A percentile compares a stretch with the other conserved stretches of the same genome.
Evolutionary conservation across 1,284 basidiomycete species (phyloP).

Genomic region (Ceratobasidium sp.): DNA sequence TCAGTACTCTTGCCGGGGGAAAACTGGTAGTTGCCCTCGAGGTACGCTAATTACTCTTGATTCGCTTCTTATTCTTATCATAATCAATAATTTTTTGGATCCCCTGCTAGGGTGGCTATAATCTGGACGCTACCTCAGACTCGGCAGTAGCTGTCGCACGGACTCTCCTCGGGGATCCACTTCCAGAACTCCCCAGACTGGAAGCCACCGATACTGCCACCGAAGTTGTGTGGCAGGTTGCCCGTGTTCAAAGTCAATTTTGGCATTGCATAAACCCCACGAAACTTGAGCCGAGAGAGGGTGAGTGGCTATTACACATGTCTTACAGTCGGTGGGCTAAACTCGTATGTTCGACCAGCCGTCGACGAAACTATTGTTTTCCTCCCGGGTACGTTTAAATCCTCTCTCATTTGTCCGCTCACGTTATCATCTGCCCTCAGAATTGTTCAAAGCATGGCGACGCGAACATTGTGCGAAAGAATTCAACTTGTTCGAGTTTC

Average conservation of each 20-base stretch:
- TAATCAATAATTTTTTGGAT: conserved; percentile 10
- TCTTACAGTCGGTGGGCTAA: conserved; percentile 35
- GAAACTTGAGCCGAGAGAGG: conserved; percentile 81
- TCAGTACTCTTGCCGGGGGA: conserved; percentile 89
- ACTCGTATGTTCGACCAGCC: conserved; percentile 58
- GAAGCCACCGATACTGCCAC: conserved; percentile 82
- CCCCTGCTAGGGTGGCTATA: conserved; percentile 87
- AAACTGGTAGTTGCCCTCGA: conserved; percentile 94
- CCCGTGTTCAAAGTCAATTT: conserved; percentile 86
- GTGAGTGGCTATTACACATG: conserved; percentile 57
- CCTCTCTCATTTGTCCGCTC: neutral
- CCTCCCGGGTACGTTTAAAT: conserved; percentile 66
- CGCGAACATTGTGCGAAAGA: conserved; percentile 42
- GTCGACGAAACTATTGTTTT: conserved; percentile 70
- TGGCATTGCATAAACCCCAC: conserved; percentile 90
- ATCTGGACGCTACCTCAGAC: conserved; percentile 87
- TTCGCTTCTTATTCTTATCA: neutral
- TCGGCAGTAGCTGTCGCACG: conserved; percentile 90
- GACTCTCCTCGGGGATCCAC: conserved; percentile 87
- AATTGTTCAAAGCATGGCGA: conserved; percentile 37
- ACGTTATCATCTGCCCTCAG: conserved; percentile 1
- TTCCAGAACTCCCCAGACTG: conserved; percentile 77
- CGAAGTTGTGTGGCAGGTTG: conserved; percentile 89
- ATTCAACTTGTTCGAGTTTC: conserved; percentile 50
- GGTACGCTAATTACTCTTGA: conserved; percentile 61